Conservation (phyloP, 2,329 filamentous ascomycete species). For the Metarhizium robertsii region DNA sequence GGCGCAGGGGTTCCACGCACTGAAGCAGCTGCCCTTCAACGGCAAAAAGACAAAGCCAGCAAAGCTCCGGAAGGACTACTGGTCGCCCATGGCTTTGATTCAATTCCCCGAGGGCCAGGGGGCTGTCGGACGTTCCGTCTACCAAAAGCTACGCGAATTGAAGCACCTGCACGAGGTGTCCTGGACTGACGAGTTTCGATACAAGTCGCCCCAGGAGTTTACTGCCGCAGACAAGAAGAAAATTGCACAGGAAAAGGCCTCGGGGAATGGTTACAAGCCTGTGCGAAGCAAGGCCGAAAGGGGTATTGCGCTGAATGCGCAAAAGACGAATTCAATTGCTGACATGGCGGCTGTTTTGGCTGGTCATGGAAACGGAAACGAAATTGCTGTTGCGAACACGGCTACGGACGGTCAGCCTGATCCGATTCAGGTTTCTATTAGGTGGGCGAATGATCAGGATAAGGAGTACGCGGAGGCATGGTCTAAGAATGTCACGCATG, state of each 20-base stretch:
- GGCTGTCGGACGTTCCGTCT: conserved; percentile 47
- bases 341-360: conserved; percentile 52
- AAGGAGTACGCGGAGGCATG: conserved; percentile 36
- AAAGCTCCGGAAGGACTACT: conserved; percentile 58
- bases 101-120: conserved; percentile 44
- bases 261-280: conserved; percentile 22
- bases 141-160: conserved; percentile 56
- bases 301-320: conserved; percentile 45
- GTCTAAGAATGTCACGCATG: conserved; percentile 45
- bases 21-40: conserved; percentile 53
- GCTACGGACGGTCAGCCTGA: conserved; percentile 11
- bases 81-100: conserved; percentile 52
- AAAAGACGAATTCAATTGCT: conserved; percentile 52
- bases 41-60: conserved; percentile 58
- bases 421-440: conserved; percentile 35
- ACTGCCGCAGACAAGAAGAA: conserved; percentile 24
- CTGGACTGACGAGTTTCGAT: conserved; percentile 43
- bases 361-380: conserved; percentile 42
- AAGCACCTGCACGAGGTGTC: conserved; percentile 52
- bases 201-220: conserved; percentile 26
- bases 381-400: conserved; percentile 23
- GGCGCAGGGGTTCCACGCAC: conserved; percentile 29
- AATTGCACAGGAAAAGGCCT: conserved; percentile 18
- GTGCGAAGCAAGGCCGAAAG: conserved; percentile 33
- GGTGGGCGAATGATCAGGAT: conserved; percentile 42